Evolutionary conservation across 331 rosid genomes (phyloP), one percentile per base, ranked within the genome.

Genomic region (Arachis monticola): DNA sequence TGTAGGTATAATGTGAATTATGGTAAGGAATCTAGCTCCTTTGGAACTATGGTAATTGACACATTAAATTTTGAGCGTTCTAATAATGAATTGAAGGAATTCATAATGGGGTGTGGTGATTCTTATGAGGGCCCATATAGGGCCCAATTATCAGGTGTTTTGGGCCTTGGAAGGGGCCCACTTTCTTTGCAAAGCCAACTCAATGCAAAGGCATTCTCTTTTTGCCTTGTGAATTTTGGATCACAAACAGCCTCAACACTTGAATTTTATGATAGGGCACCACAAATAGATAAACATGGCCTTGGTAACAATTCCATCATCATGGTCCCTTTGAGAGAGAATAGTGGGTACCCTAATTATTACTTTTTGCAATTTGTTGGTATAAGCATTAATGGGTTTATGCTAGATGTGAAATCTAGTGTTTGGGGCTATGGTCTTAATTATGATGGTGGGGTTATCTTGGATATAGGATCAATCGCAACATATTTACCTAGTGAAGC

Each of bases 381-480:
- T 12, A 73, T 84, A 63, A 30, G 73, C 1, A 47, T 84, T 58
- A 67, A 80, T 59, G 87, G 85, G 5, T 84, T 84, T 55, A 68
- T 84, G 83, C 60, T 80, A 17, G 85, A 84, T 68, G 69, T 84
- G 73, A 78, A 51, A 35, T 73, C 85, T 4, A 80, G 73, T 0
- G 75, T 84, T 63, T 84, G 87, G 87, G 87, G 87, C 6, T 84
- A 80, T 59, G 87, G 87, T 0, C 5, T 84, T 4, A 80, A 84
- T 38, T 80, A 73, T 52, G 80, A 80, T 69, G 83, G 83, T 64
- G 87, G 85, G 10, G 75, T 84, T 58, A 48, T 80, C 10, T 2
- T 84, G 8, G 87, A 84, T 8, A 57, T 67, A 0, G 69, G 76
- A 27, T n/a, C 77, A 12, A 35, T 8, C 2, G 5, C 65, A 62